Base-by-base conservation (phyloP, 352 stramenopile genomes). In the Thraustotheca clavata region DNA sequence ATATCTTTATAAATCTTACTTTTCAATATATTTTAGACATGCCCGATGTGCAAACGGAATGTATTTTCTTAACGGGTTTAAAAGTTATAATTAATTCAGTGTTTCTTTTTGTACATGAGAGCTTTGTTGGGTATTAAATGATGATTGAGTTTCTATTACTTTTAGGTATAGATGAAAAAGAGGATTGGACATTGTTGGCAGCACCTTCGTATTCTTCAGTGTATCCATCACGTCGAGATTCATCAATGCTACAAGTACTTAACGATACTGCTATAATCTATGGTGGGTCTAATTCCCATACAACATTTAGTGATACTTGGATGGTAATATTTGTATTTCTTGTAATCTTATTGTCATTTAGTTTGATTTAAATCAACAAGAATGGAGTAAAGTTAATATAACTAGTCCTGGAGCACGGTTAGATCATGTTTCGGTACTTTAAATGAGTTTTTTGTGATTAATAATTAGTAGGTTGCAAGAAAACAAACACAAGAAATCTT, bases 31-130 rank as follows among this genome's bases (percentile, higher is more conserved):
- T 3, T 2, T 34, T 39, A 65, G 57, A 55, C 57, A 22, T 65
- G 57, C 27, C 57, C 57, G 27, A 65, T 65, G 57, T 65, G 57
- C 57, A 65, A 65, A 27, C 38, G 57, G 7, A 46, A 55, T 52
- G 43, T n/a, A n/a, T n/a, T n/a, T n/a, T n/a, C n/a, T n/a, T n/a
- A n/a, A n/a, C n/a, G n/a, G n/a, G n/a, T n/a, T n/a, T n/a, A n/a
- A n/a, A n/a, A n/a, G n/a, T n/a, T n/a, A n/a, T n/a, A n/a, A n/a
- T n/a, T n/a, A n/a, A n/a, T n/a, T n/a, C n/a, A n/a, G n/a, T n/a
- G n/a, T n/a, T n/a, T n/a, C n/a, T n/a, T n/a, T n/a, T n/a, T n/a
- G n/a, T n/a, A n/a, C n/a, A n/a, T n/a, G n/a, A n/a, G n/a, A n/a
- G n/a, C n/a, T n/a, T n/a, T n/a, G n/a, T n/a, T n/a, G n/a, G n/a